phyloP scores from a whole-genome alignment of 768 basidiomycete species.

The Termitomyces sp. region DNA sequence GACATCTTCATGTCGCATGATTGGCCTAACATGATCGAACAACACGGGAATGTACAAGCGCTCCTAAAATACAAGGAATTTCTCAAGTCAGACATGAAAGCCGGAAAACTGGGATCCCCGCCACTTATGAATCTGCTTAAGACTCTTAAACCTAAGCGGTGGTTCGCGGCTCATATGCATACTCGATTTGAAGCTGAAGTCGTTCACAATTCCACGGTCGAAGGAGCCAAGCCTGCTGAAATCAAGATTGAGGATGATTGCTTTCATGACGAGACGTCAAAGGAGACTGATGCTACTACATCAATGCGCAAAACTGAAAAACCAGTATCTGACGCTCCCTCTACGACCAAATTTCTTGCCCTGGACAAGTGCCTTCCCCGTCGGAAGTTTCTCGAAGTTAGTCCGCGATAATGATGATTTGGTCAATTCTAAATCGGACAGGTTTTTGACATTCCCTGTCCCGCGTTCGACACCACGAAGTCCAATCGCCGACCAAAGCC shows the following conservation, averaged over 20 bases:
- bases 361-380: constrained; percentile 83
- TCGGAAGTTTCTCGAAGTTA: constrained; percentile 78
- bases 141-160: constrained; percentile 73
- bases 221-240: constrained; percentile 24
- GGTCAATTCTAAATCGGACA: constrained; percentile 19
- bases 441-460: constrained; percentile 62
- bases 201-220: constrained; percentile 27
- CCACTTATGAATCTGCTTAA: constrained; percentile 75
- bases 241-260: constrained; percentile 40
- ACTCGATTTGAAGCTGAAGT: constrained; percentile 76
- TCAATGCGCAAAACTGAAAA: background rate
- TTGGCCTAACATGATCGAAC: constrained; percentile 87
- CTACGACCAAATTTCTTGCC: constrained; percentile 78
- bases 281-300: constrained; percentile 16
- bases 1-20: constrained; percentile 83
- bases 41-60: constrained; percentile 60
- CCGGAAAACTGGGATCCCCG: constrained; percentile 76
- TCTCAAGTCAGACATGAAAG: constrained; percentile 62
- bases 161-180: constrained; percentile 93
- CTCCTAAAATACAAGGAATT: constrained; percentile 75
- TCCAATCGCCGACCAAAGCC: constrained; percentile 17
- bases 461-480: constrained; percentile 12
- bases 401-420: background rate
- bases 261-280: constrained; percentile 41
- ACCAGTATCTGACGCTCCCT: constrained; percentile 9